Evolutionary conservation across 805 yeast genomes (phyloP).

Genomic region (Lipomyces spencermartinsiae): DNA sequence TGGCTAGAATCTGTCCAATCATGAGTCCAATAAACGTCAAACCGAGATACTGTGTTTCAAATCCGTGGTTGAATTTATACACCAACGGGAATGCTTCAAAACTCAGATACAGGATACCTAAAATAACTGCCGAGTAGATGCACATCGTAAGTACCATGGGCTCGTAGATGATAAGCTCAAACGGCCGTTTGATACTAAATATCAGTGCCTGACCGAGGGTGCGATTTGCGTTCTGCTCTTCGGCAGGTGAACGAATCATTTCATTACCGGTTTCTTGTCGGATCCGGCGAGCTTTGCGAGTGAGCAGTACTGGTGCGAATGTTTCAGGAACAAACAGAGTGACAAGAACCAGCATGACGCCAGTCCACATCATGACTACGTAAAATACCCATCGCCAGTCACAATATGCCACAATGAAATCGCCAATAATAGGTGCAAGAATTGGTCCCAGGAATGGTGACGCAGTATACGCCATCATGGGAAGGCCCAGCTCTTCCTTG

Average conservation of each 20-base stretch:
- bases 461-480: constrained; percentile 36
- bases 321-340: constrained; percentile 74
- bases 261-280: constrained; percentile 54
- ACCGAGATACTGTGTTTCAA: constrained; percentile 63
- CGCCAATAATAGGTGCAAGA: constrained; percentile 64
- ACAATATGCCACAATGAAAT: constrained; percentile 51
- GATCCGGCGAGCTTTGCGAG: constrained; percentile 64
- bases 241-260: constrained; percentile 51
- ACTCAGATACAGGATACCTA: constrained; percentile 63
- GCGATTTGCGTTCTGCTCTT: constrained; percentile 44
- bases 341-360: constrained; percentile 20
- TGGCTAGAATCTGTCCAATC: constrained; percentile 56
- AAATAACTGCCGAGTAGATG: constrained; percentile 60
- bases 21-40: constrained; percentile 66
- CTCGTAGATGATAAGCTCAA: constrained; percentile 55
- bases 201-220: constrained; percentile 50
- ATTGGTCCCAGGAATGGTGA: constrained; percentile 63
- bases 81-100: constrained; percentile 66
- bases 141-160: constrained; percentile 62
- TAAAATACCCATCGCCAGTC: constrained; percentile 76
- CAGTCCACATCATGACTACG: constrained; percentile 49
- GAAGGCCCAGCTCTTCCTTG: constrained; percentile 48
- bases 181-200: constrained; percentile 60
- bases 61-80: constrained; percentile 56
- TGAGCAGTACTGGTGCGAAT: constrained; percentile 80